Percentiles rank a stretch among this genome's conserved stretches.
Evolutionary conservation across 179 eudicot genomes (phyloP).

Genomic region (Camellia oleifera): DNA sequence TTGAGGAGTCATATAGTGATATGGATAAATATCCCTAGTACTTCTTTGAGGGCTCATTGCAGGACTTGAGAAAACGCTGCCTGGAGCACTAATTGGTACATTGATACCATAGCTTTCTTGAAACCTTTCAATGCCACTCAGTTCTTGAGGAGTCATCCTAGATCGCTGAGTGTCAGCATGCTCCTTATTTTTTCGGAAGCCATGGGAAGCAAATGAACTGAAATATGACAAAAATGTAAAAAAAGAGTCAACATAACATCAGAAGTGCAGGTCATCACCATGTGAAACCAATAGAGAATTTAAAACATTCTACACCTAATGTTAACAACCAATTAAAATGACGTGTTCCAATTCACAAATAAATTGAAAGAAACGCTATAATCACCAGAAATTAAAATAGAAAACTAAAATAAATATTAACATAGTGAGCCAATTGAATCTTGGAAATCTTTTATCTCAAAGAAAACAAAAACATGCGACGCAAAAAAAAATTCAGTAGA

Average conservation of each 20-base stretch:
- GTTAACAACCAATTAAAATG: neutral
- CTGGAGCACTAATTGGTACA: slow-evolving; percentile 49
- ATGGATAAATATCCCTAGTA: slow-evolving; percentile 30
- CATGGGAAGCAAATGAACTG: slow-evolving; percentile 24
- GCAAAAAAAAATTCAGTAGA: neutral
- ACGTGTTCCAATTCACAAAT: neutral
- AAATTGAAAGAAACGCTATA: neutral
- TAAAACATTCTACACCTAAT: neutral
- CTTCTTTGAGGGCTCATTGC: slow-evolving; percentile 47
- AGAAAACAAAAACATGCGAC: neutral
- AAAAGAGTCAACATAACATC: neutral
- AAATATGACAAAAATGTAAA: neutral
- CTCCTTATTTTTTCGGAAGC: slow-evolving; percentile 19
- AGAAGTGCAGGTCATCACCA: neutral
- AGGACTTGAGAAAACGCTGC: slow-evolving; percentile 51
- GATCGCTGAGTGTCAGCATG: slow-evolving; percentile 18
- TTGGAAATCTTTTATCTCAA: neutral
- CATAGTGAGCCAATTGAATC: neutral
- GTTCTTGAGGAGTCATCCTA: slow-evolving; percentile 18
- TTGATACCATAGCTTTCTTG: slow-evolving; percentile 27
- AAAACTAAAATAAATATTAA: neutral
- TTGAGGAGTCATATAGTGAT: slow-evolving; percentile 28
- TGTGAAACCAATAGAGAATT: neutral
- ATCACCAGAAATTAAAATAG: neutral
- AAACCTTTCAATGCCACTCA: slow-evolving; percentile 14